phyloP scores from a whole-genome alignment of 2,329 filamentous ascomycete species.

The Dactylellina drechsleri region DNA sequence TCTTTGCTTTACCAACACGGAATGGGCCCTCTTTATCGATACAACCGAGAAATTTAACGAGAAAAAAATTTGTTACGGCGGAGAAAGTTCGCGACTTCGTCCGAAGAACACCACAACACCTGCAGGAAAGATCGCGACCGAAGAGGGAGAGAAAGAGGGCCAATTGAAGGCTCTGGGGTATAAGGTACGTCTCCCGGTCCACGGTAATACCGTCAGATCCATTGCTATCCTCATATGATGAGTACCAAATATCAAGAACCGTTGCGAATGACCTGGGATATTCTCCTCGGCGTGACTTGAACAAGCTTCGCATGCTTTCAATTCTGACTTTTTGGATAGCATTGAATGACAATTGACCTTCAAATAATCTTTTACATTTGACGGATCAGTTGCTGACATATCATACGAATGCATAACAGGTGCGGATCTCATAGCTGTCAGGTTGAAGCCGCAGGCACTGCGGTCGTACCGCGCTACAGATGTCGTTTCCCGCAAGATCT shows the following conservation, averaged over 20 bases:
- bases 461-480: neutral
- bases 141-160: neutral
- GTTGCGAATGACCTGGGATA: constrained; percentile 71
- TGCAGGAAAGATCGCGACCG: neutral
- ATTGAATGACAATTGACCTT: neutral
- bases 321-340: constrained; percentile 59
- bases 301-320: constrained; percentile 62
- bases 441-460: constrained; percentile 3
- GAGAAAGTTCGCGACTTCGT: constrained; percentile 14
- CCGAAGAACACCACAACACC: constrained; percentile 10
- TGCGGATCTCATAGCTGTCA: neutral
- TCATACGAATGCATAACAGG: neutral
- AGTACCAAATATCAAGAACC: constrained; percentile 69
- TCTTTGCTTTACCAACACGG: constrained; percentile 21
- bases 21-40: constrained; percentile 30
- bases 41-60: constrained; percentile 18
- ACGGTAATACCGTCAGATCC: neutral
- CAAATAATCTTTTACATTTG: neutral
- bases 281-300: constrained; percentile 58
- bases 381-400: constrained; percentile 11
- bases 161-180: constrained; percentile 17
- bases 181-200: constrained; percentile 13
- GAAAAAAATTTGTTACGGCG: constrained; percentile 1
- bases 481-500: constrained; percentile 38
- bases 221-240: constrained; percentile 61